Evolutionary conservation across 106 monocot genomes (phyloP), one percentile per base, ranked within the genome.

Genomic region (Apostasia ramifera): DNA sequence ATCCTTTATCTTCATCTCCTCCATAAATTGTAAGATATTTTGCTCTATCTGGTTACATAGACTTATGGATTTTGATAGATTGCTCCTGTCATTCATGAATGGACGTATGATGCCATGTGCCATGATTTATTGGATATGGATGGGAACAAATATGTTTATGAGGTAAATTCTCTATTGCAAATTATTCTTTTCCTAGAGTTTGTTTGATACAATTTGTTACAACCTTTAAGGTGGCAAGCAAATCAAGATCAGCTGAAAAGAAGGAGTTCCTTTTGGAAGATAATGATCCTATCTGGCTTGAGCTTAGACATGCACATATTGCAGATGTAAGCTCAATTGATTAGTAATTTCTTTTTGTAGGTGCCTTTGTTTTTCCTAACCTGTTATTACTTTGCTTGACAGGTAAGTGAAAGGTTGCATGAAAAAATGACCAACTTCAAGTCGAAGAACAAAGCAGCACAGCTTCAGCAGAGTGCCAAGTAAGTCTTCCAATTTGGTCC

Each of bases 31-130:
- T 59, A 1, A 13, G 1, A 59, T 41, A 53, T 13, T 54, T 10
- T 55, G 14, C 26, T 51, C 51, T 57, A 15, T 13, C 1, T 10
- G 4, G 10, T 52, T 52, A 52, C 4, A 52, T 6, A 6, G 7
- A 52, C 52, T 6, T 52, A 52, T 6, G 4, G 46, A 5, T 73
- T 12, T 59, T 73, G 65, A 59, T 65, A 88, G 86, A 83, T 90
- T 71, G 90, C 90, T 67, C 90, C 90, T 57, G 52, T 86, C 49
- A 90, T 90, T 49, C 90, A 90, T 79, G 90, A 90, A 74, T 90
- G 90, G 90, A 86, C 90, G 12, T 90, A 90, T 66, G 90, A 90
- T 83, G 86, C 86, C 59, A 90, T 91, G 81, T 84, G 84, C 73
- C 86, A 87, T 76, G 91, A 91, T 76, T 77, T 91, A 54, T 66